Percentiles rank a stretch among this genome's conserved stretches.
These are phyloP conservation scores for Trametes meyenii DNA, from an alignment of 768 basidiomycete genomes.

Conservation along the genomic window DNA sequence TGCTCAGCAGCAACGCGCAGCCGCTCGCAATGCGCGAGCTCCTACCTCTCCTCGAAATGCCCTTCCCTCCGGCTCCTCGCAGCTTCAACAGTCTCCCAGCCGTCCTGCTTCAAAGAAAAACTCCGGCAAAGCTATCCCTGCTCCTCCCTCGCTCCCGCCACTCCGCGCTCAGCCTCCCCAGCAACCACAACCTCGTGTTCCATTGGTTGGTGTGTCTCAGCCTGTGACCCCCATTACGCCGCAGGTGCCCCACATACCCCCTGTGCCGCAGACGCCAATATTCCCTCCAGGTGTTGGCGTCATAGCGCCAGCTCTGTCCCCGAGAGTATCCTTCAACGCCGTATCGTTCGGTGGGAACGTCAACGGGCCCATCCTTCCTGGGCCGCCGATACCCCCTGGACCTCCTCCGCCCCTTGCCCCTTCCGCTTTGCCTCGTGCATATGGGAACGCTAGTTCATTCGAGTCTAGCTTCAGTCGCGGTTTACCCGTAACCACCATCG, in stretches of 20 bases:
- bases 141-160: conserved; percentile 32
- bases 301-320: conserved; percentile 53
- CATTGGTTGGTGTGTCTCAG: conserved; percentile 41
- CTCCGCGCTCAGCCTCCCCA: conserved; percentile 37
- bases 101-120: conserved; percentile 61
- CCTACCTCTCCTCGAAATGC: conserved; percentile 56
- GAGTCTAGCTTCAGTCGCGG: conserved; percentile 53
- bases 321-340: conserved; percentile 54
- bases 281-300: conserved; percentile 47
- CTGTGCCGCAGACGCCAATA: conserved; percentile 50
- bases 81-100: conserved; percentile 42
- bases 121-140: conserved; percentile 43
- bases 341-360: conserved; percentile 46
- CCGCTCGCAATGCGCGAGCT: conserved; percentile 44
- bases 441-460: conserved; percentile 51
- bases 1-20: conserved; percentile 40
- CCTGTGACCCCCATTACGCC: conserved; percentile 54
- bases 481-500: conserved; percentile 33
- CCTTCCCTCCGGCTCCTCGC: conserved; percentile 50
- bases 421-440: conserved; percentile 56
- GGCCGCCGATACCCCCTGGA: conserved; percentile 47
- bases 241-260: conserved; percentile 45
- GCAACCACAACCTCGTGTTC: conserved; percentile 39
- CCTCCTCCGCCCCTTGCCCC: conserved; percentile 53
- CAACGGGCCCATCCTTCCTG: conserved; percentile 38